phyloP scores from a whole-genome alignment of 306 rosid genomes.

The Casuarina glauca region DNA sequence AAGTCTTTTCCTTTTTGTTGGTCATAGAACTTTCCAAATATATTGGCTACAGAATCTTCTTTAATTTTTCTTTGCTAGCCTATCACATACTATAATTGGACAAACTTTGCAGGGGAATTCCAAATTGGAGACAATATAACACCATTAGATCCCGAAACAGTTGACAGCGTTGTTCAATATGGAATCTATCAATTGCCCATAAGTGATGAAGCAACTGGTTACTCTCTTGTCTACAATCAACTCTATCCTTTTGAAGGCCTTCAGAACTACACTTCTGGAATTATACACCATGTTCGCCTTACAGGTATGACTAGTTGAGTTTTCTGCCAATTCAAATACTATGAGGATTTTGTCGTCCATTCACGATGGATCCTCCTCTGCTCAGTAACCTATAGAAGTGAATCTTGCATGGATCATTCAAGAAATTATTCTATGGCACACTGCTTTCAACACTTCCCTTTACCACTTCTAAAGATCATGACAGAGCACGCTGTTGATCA shows the following conservation, averaged over 20 bases:
- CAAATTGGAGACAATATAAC: slow-evolving; percentile 70
- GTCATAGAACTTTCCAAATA: neutral
- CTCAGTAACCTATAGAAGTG: neutral
- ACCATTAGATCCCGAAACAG: slow-evolving; percentile 59
- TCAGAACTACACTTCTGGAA: slow-evolving; percentile 90
- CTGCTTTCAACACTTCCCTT: neutral
- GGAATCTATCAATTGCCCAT: slow-evolving; percentile 49
- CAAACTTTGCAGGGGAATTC: slow-evolving; percentile 62
- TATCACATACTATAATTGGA: slow-evolving; percentile 12
- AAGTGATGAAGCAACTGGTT: slow-evolving; percentile 45
- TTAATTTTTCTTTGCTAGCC: neutral
- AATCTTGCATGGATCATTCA: neutral
- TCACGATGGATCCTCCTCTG: neutral
- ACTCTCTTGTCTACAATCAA: slow-evolving; percentile 75
- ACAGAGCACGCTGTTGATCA: neutral
- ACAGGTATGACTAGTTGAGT: slow-evolving; percentile 40
- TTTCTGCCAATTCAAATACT: neutral
- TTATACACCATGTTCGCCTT: slow-evolving; percentile 89
- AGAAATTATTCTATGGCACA: neutral
- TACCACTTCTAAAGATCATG: slow-evolving; percentile 3
- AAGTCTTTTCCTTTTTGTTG: neutral
- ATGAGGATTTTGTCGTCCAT: neutral
- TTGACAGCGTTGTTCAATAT: slow-evolving; percentile 65
- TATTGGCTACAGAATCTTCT: neutral
- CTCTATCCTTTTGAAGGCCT: slow-evolving; percentile 90